These are phyloP conservation scores for Nasturtium officinale DNA, from an alignment of 345 rosid genomes.

Conservation along the genomic window DNA sequence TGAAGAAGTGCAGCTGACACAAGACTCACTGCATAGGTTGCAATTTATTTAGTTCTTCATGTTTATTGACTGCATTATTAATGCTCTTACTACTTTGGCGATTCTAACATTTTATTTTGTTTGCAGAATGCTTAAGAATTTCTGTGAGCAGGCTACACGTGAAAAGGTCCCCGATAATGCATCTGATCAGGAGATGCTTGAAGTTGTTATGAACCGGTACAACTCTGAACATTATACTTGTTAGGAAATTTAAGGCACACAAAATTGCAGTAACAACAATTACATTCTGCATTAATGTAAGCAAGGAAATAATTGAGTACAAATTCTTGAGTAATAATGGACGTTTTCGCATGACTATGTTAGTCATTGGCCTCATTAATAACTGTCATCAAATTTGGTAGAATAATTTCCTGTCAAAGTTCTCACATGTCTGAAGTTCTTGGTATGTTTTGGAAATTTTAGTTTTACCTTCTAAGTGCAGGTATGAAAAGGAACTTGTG, in stretches of 20 bases:
- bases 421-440: background rate
- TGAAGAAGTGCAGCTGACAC: slow-evolving; percentile 87
- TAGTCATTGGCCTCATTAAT: background rate
- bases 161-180: slow-evolving; percentile 72
- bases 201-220: slow-evolving; percentile 86
- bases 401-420: slow-evolving; percentile 17
- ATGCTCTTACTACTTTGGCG: background rate
- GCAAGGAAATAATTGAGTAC: background rate
- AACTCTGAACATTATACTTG: slow-evolving; percentile 25
- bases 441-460: slow-evolving; percentile 8
- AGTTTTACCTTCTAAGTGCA: slow-evolving; percentile 40
- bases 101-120: slow-evolving; percentile 23
- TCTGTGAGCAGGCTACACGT: slow-evolving; percentile 80
- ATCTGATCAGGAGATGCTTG: slow-evolving; percentile 91
- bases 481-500: slow-evolving; percentile 84
- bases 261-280: background rate
- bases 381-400: background rate
- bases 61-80: background rate
- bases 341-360: background rate
- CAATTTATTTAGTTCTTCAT: background rate
- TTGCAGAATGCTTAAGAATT: slow-evolving; percentile 85
- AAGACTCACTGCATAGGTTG: slow-evolving; percentile 83
- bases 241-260: slow-evolving; percentile 24
- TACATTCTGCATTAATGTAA: background rate
- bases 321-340: slow-evolving; percentile 2